Percentiles rank a stretch among this genome's conserved stretches.
These are phyloP conservation scores for Xylariales sp. DNA, from an alignment of 2,329 filamentous ascomycete genomes.

Conservation along the genomic window DNA sequence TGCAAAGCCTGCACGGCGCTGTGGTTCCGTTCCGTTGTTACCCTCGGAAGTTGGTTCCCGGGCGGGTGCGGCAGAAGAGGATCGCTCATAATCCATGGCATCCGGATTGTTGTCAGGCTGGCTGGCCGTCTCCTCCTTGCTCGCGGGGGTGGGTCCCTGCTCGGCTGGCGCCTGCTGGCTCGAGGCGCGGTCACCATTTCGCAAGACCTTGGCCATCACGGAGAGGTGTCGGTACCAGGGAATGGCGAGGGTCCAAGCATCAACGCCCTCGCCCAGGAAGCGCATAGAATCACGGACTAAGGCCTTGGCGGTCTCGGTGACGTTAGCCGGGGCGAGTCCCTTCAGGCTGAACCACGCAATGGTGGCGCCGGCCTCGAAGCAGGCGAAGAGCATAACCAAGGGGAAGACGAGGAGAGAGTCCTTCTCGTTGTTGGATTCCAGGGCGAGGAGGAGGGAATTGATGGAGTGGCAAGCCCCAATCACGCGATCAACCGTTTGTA, in stretches of 20 bases:
- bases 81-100: conserved; percentile 54
- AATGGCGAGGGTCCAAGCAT: conserved; percentile 55
- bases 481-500: conserved; percentile 49
- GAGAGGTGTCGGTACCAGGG: conserved; percentile 57
- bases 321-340: conserved; percentile 51
- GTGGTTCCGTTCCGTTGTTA: conserved; percentile 47
- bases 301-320: conserved; percentile 51
- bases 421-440: conserved; percentile 54
- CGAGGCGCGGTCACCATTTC: conserved; percentile 41
- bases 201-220: conserved; percentile 58
- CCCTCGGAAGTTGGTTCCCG: conserved; percentile 34
- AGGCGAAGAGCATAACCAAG: conserved; percentile 60
- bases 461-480: conserved; percentile 57
- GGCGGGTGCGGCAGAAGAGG: conserved; percentile 25
- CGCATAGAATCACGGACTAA: conserved; percentile 56
- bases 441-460: conserved; percentile 49
- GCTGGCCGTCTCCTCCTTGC: conserved; percentile 54
- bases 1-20: conserved; percentile 50
- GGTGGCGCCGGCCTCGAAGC: conserved; percentile 57
- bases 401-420: conserved; percentile 56
- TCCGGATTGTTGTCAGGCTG: conserved; percentile 53
- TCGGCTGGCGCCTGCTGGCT: conserved; percentile 23
- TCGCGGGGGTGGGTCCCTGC: conserved; percentile 32
- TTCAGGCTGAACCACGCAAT: conserved; percentile 60
- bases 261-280: conserved; percentile 54